A percentile compares a stretch with the other conserved stretches of the same genome.
These are phyloP conservation scores for Penicillium simplicissimum DNA, from an alignment of 495 filamentous ascomycete species.

Conservation along the genomic window DNA sequence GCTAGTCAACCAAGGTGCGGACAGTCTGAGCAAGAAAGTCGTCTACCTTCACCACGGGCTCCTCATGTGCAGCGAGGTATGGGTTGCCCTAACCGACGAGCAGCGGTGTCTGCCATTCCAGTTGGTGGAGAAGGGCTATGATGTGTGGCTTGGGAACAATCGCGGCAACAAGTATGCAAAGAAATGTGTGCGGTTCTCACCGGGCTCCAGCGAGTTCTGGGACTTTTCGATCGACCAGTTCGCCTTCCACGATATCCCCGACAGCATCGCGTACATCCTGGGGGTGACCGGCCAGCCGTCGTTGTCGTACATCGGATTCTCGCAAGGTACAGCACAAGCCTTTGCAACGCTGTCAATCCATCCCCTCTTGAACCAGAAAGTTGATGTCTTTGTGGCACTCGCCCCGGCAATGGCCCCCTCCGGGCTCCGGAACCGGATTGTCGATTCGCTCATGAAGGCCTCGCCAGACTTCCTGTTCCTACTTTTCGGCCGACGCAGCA, in stretches of 20 bases:
- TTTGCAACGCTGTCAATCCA: slow-evolving; percentile 95
- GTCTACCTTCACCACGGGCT: slow-evolving; percentile 96
- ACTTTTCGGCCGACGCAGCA: slow-evolving; percentile 91
- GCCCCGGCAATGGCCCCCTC: slow-evolving; percentile 96
- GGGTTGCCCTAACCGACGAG: slow-evolving; percentile 88
- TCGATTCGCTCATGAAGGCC: slow-evolving; percentile 89
- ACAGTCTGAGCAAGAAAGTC: slow-evolving; percentile 76
- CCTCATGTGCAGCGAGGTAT: slow-evolving; percentile 98
- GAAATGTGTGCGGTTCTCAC: slow-evolving; percentile 75
- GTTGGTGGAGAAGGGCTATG: slow-evolving; percentile 88
- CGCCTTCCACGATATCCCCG: slow-evolving; percentile 94
- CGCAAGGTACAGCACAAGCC: slow-evolving; percentile 93
- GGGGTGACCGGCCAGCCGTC: slow-evolving; percentile 77
- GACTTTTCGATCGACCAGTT: slow-evolving; percentile 98
- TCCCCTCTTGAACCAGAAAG: slow-evolving; percentile 85
- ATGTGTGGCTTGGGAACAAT: slow-evolving; percentile 98
- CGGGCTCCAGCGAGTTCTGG: slow-evolving; percentile 81
- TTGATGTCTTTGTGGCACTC: slow-evolving; percentile 96
- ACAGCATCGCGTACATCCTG: slow-evolving; percentile 90
- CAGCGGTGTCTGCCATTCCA: slow-evolving; percentile 85
- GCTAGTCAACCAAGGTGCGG: slow-evolving; percentile 67
- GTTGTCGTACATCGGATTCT: slow-evolving; percentile 96
- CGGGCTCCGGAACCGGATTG: slow-evolving; percentile 82
- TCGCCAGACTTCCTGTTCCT: slow-evolving; percentile 92
- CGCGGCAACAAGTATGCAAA: slow-evolving; percentile 98